Conservation (phyloP, 345 rosid species). For the Punica granatum region DNA sequence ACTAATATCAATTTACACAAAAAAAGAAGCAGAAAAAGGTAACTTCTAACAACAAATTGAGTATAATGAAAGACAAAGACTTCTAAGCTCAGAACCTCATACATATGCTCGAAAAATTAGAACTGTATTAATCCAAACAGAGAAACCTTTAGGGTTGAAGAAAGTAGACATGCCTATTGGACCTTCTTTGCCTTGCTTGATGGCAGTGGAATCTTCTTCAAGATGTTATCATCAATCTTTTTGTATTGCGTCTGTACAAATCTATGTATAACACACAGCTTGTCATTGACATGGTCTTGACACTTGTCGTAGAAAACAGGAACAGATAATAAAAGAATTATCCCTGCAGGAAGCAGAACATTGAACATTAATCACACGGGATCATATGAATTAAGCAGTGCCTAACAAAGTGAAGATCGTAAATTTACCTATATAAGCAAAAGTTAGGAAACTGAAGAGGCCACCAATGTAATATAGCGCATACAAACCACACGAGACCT, state of each 20-base stretch:
- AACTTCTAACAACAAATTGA: no score
- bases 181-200: constrained; percentile 61
- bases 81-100: no score
- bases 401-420: constrained; percentile 1
- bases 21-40: no score
- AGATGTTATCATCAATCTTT: constrained; percentile 43
- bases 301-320: constrained; percentile 69
- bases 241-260: constrained; percentile 44
- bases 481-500: constrained; percentile 63
- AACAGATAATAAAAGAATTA: constrained; percentile 60
- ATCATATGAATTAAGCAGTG: constrained; percentile 3
- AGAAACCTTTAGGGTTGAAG: neutral
- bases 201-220: constrained; percentile 44
- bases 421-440: constrained; percentile 70
- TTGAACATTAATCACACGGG: neutral
- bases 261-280: constrained; percentile 35
- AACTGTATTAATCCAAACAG: neutral
- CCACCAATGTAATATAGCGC: constrained; percentile 54
- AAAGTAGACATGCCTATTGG: constrained; percentile 41
- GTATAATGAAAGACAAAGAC: no score
- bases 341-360: constrained; percentile 29
- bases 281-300: constrained; percentile 63
- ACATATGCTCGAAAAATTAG: neutral
- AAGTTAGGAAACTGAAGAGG: constrained; percentile 64
- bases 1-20: no score